Conservation (phyloP, 73 alveolate genomes). For the Tetrahymena elliotti region DNA sequence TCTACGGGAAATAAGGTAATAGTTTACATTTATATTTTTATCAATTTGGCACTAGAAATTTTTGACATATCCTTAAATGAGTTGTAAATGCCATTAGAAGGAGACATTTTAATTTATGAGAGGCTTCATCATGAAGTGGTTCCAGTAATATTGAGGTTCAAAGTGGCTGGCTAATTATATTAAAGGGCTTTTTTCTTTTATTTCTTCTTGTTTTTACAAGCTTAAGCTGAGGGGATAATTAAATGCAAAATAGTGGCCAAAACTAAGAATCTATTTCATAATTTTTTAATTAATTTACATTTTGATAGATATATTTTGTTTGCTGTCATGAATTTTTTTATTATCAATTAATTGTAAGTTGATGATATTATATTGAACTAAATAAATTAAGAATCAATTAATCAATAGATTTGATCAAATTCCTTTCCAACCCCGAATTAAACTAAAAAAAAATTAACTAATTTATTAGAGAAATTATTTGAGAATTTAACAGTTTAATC, state of each 20-base stretch:
- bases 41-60: not conserved
- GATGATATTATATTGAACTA: not conserved
- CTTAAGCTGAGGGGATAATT: not conserved
- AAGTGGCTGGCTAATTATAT: not conserved
- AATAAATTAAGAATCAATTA: too few species aligned
- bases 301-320: not conserved
- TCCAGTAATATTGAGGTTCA: constrained; percentile 7
- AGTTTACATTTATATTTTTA: constrained; percentile 20
- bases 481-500: not conserved
- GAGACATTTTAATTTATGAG: not conserved
- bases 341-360: too few species aligned
- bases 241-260: not conserved
- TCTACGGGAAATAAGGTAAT: constrained; percentile 76
- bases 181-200: not conserved
- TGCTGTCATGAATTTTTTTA: not conserved
- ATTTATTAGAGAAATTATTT: not conserved
- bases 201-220: not conserved
- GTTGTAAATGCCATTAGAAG: constrained; percentile 1
- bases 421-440: too few species aligned
- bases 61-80: constrained; percentile 28
- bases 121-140: not conserved
- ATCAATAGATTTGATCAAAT: not conserved
- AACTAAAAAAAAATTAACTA: too few species aligned
- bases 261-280: not conserved
- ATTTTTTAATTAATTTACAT: not conserved